Conservation (phyloP, 2,329 filamentous ascomycete genomes). For the Cercospora citrullina region DNA sequence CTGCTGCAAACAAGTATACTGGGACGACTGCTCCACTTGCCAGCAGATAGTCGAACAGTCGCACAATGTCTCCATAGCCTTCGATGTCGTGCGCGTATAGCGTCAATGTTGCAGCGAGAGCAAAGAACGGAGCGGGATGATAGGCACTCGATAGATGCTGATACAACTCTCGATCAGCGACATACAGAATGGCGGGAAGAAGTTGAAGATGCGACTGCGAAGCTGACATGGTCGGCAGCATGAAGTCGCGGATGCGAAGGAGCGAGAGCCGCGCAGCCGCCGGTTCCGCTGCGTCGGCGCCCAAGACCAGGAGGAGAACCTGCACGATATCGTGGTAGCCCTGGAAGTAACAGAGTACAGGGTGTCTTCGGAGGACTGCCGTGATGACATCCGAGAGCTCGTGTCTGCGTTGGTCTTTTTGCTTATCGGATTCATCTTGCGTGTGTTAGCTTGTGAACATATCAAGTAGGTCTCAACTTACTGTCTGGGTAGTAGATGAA, state of each 20-base stretch:
- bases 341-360: conserved; percentile 92
- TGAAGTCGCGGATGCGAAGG: conserved; percentile 92
- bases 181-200: conserved; percentile 75
- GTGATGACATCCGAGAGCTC: conserved; percentile 80
- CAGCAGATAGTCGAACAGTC: conserved; percentile 89
- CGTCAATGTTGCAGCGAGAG: conserved; percentile 87
- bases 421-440: conserved; percentile 65
- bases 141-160: conserved; percentile 53
- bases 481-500: conserved; percentile 93
- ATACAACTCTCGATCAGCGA: conserved; percentile 70
- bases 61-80: conserved; percentile 81
- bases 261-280: conserved; percentile 80
- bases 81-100: conserved; percentile 97
- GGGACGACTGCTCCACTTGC: conserved; percentile 84
- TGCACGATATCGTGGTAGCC: conserved; percentile 99
- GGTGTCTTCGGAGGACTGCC: conserved; percentile 74
- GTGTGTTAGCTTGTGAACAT: conserved; percentile 6
- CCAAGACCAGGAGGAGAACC: conserved; percentile 85
- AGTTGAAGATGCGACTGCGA: conserved; percentile 83
- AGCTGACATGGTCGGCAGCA: conserved; percentile 83
- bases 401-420: conserved; percentile 69
- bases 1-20: conserved; percentile 82
- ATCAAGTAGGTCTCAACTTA: conserved; percentile 45
- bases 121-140: conserved; percentile 75
- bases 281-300: conserved; percentile 58